Conservation (phyloP, 345 rosid genomes). For the Acer yangbiense region DNA sequence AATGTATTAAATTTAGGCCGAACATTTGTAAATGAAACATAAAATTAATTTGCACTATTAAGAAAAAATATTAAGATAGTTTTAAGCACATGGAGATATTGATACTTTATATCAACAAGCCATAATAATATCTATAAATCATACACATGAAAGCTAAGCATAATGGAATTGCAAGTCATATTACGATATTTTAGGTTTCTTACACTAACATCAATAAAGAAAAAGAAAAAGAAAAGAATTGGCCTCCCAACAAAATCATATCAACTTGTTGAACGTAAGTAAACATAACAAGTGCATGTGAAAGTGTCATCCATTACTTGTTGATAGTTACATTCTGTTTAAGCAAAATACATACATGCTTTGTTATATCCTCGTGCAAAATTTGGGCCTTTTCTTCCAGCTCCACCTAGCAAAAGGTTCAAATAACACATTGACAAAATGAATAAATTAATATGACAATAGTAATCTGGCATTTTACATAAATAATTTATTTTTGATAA, state of each 20-base stretch:
- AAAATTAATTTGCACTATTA: neutral
- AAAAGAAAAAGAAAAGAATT: neutral
- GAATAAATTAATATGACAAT: too few species aligned
- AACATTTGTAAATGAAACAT: conserved; percentile 2
- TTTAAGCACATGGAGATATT: neutral
- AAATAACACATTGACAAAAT: conserved; percentile 23
- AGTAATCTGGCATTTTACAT: too few species aligned
- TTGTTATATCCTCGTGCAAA: conserved; percentile 74
- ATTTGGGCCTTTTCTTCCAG: conserved; percentile 60
- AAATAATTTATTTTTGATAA: too few species aligned
- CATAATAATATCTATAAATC: neutral
- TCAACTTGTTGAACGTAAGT: too few species aligned
- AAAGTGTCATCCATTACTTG: neutral
- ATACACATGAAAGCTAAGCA: neutral
- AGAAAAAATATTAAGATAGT: neutral
- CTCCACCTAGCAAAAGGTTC: conserved; percentile 54
- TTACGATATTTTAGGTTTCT: neutral
- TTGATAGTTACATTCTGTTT: conserved; percentile 8
- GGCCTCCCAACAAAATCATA: neutral
- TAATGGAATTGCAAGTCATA: neutral
- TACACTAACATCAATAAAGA: neutral
- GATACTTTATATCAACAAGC: neutral
- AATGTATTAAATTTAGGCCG: conserved; percentile 1
- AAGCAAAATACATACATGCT: conserved; percentile 59
- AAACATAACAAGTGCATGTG: too few species aligned